Conservation (phyloP, 2,329 filamentous ascomycete species). For the Pseudogymnoascus sp. region DNA sequence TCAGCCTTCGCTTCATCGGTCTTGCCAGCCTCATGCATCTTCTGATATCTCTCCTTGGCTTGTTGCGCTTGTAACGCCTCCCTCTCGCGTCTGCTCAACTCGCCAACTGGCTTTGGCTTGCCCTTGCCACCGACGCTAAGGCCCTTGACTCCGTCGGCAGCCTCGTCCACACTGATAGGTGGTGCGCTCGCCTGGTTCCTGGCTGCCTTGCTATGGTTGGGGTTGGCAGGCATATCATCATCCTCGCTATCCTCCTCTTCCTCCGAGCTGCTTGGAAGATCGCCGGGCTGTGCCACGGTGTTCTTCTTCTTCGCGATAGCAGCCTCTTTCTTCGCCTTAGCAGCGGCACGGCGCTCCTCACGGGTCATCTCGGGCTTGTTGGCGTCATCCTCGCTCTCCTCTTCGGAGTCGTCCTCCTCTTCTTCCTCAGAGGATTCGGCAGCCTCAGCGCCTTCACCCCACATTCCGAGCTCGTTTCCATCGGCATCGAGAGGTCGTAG, state of each 20-base stretch:
- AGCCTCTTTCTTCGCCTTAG: slow-evolving; percentile 86
- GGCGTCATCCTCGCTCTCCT: slow-evolving; percentile 39
- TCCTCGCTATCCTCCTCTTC: slow-evolving; percentile 50
- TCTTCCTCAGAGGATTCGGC: slow-evolving; percentile 43
- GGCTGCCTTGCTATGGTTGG: slow-evolving; percentile 78
- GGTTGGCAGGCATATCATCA: slow-evolving; percentile 73
- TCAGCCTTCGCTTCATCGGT: slow-evolving; percentile 92
- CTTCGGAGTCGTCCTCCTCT: slow-evolving; percentile 46
- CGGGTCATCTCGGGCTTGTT: slow-evolving; percentile 58
- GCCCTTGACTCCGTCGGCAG: slow-evolving; percentile 50
- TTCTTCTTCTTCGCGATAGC: slow-evolving; percentile 71
- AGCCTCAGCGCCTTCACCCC: slow-evolving; percentile 56
- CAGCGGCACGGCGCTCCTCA: slow-evolving; percentile 78
- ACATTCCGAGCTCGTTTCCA: slow-evolving; percentile 67
- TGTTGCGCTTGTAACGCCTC: slow-evolving; percentile 81
- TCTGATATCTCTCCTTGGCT: slow-evolving; percentile 84
- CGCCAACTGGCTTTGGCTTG: slow-evolving; percentile 36
- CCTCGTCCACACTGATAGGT: slow-evolving; percentile 39
- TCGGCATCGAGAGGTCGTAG: slow-evolving; percentile 82
- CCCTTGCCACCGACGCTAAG: slow-evolving; percentile 37
- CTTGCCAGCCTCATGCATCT: slow-evolving; percentile 89
- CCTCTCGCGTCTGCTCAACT: slow-evolving; percentile 60
- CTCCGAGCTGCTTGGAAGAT: slow-evolving; percentile 67
- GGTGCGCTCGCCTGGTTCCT: slow-evolving; percentile 47
- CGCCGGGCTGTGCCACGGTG: slow-evolving; percentile 69